Percentiles rank a stretch among this genome's conserved stretches.
These are phyloP conservation scores for Coniochaeta sp. DNA, from an alignment of 2,329 filamentous ascomycete species.

Conservation along the genomic window DNA sequence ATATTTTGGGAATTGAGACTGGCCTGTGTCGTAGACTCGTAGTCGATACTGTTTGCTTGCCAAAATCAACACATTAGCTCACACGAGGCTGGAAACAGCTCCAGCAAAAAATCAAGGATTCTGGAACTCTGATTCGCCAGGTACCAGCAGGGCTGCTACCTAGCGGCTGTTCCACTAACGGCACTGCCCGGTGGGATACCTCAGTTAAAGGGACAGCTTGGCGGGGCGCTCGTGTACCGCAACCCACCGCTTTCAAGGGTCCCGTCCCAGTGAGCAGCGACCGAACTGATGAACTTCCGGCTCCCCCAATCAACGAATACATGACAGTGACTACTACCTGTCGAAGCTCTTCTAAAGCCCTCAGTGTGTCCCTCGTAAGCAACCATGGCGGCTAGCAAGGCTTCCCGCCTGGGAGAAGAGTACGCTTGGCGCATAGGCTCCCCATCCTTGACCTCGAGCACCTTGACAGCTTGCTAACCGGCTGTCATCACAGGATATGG, in stretches of 20 bases:
- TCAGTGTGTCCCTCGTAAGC: background rate
- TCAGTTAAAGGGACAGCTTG: background rate
- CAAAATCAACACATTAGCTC: background rate
- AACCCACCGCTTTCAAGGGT: background rate
- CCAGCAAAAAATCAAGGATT: slow-evolving; percentile 1
- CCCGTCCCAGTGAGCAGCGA: background rate
- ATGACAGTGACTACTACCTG: background rate
- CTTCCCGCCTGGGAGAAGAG: slow-evolving; percentile 56
- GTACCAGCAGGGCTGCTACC: background rate
- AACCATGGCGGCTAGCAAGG: slow-evolving; percentile 53
- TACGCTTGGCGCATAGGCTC: slow-evolving; percentile 23
- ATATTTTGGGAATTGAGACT: background rate
- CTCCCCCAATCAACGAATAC: background rate
- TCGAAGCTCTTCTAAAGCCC: background rate
- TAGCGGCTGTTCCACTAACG: background rate
- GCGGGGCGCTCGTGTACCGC: background rate
- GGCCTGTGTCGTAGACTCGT: background rate
- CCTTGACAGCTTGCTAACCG: slow-evolving; percentile 17
- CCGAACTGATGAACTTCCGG: background rate
- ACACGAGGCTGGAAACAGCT: background rate
- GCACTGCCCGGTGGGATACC: background rate
- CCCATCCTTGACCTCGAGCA: background rate
- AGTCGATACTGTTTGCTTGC: background rate
- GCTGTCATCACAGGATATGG: slow-evolving; percentile 60
- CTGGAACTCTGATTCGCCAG: background rate